These are phyloP conservation scores for Larix kaempferi DNA, from an alignment of 75 land plant genomes.

Conservation along the genomic window DNA sequence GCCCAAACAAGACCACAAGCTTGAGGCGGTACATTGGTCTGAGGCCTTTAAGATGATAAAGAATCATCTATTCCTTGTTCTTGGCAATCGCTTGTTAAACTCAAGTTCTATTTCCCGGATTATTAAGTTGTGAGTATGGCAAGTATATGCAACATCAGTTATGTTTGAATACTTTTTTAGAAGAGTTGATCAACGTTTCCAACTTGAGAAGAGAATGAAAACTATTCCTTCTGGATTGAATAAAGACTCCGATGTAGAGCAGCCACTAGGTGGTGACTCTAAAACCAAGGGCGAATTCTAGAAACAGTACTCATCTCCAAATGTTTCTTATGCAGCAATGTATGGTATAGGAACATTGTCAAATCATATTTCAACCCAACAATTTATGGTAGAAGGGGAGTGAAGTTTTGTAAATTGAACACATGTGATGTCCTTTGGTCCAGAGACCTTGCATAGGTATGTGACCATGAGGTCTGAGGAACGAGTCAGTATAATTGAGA, in stretches of 20 bases:
- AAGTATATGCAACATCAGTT: neutral
- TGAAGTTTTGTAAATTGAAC: slow-evolving; percentile 16
- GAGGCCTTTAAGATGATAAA: too few species aligned
- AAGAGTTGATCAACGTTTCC: slow-evolving; percentile 55
- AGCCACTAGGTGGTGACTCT: slow-evolving; percentile 1
- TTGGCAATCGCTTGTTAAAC: too few species aligned
- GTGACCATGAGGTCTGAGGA: slow-evolving; percentile 49
- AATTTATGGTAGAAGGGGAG: neutral
- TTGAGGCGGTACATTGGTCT: too few species aligned
- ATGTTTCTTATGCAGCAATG: neutral
- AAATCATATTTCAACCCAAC: neutral
- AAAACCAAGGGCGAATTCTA: neutral
- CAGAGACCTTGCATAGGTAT: slow-evolving; percentile 37
- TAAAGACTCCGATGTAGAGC: slow-evolving; percentile 4
- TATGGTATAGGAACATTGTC: neutral
- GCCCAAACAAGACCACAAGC: too few species aligned
- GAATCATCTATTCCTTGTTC: too few species aligned
- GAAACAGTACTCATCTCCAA: neutral
- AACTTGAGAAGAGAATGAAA: slow-evolving; percentile 55
- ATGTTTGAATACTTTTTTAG: slow-evolving; percentile 62
- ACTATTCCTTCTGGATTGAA: too few species aligned
- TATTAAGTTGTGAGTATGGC: too few species aligned
- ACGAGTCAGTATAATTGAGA: slow-evolving; percentile 38
- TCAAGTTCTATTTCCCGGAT: too few species aligned
- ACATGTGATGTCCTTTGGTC: slow-evolving; percentile 37